A percentile compares a stretch with the other conserved stretches of the same genome.
Evolutionary conservation across 1,139 yeast species (phyloP).

Genomic region (Protomyces macrosporus): DNA sequence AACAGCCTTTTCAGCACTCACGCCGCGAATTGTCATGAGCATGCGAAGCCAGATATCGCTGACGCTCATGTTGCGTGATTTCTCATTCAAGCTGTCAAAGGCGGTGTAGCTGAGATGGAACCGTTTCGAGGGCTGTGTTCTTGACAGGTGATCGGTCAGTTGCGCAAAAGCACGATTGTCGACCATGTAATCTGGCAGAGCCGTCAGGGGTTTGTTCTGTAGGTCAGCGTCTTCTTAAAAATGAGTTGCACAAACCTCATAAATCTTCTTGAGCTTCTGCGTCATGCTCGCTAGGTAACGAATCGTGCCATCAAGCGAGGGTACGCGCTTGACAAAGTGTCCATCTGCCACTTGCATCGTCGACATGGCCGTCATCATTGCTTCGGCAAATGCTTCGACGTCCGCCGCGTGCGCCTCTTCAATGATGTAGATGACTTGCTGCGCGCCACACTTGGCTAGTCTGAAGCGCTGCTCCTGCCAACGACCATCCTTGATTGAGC

Average conservation of each 20-base stretch:
- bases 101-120: conserved; percentile 44
- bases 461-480: conserved; percentile 76
- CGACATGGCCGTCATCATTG: conserved; percentile 72
- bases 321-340: conserved; percentile 65
- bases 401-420: conserved; percentile 60
- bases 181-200: conserved; percentile 30
- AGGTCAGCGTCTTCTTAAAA: neutral
- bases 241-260: conserved; percentile 22
- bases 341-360: conserved; percentile 61
- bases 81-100: conserved; percentile 67
- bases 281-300: conserved; percentile 58
- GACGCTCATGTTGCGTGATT: conserved; percentile 52
- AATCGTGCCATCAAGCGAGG: conserved; percentile 69
- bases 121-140: conserved; percentile 8
- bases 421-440: conserved; percentile 67
- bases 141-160: conserved; percentile 25
- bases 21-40: conserved; percentile 74
- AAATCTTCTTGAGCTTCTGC: conserved; percentile 42
- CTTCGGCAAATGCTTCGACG: conserved; percentile 50
- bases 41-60: conserved; percentile 69
- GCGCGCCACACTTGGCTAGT: conserved; percentile 61
- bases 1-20: conserved; percentile 77
- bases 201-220: neutral
- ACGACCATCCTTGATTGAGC: conserved; percentile 81
- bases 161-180: conserved; percentile 29